A percentile compares a stretch with the other conserved stretches of the same genome.
phyloP scores from a whole-genome alignment of 2,329 filamentous ascomycete species.

The Colletotrichum falcatum region DNA sequence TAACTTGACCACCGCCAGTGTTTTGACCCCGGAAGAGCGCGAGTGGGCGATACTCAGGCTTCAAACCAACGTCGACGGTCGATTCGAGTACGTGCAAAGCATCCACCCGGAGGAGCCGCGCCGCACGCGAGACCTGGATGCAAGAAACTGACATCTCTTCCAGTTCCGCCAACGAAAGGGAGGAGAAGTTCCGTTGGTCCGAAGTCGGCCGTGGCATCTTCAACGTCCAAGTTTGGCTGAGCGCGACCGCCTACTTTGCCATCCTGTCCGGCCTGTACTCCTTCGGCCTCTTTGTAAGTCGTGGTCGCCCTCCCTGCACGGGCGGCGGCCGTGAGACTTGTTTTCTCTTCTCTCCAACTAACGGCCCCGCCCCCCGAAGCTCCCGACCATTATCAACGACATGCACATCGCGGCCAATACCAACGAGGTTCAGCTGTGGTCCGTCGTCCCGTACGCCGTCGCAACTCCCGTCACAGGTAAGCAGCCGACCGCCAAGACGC shows the following conservation, averaged over 20 bases:
- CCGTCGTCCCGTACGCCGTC: constrained; percentile 73
- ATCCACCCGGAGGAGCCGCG: neutral
- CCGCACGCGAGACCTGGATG: neutral
- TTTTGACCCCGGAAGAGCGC: constrained; percentile 65
- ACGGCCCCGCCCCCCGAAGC: constrained; percentile 48
- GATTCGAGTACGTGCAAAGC: constrained; percentile 48
- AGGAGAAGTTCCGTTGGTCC: constrained; percentile 68
- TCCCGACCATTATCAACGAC: constrained; percentile 74
- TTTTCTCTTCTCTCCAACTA: neutral
- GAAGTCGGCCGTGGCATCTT: constrained; percentile 72
- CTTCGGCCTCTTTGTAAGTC: constrained; percentile 71
- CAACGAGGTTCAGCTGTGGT: constrained; percentile 71
- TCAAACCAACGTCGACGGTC: constrained; percentile 50
- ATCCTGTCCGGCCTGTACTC: constrained; percentile 71
- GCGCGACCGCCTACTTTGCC: constrained; percentile 70
- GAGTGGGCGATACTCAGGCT: constrained; percentile 61
- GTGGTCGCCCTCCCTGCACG: neutral
- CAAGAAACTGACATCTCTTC: neutral
- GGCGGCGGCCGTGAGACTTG: neutral
- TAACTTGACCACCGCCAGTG: constrained; percentile 63
- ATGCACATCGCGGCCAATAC: constrained; percentile 64
- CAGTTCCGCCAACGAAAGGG: constrained; percentile 46
- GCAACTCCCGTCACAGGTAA: constrained; percentile 66
- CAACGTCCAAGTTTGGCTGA: constrained; percentile 72
- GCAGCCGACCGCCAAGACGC: constrained; percentile 13